Base-by-base conservation (phyloP, 495 filamentous ascomycete genomes). In the Penicillium malachiteum region DNA sequence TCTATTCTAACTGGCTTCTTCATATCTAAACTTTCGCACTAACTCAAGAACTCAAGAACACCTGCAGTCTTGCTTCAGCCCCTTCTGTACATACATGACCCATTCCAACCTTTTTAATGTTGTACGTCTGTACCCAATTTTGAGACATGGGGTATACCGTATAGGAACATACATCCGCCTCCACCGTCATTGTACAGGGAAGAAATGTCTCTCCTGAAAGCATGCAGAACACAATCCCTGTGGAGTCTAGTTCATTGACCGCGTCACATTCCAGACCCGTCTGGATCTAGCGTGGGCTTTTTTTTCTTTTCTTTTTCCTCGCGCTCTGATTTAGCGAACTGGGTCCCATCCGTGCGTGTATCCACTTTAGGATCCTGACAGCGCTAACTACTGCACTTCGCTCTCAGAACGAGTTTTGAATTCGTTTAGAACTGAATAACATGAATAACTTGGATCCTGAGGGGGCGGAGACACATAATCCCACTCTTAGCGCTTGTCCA, bases 141-240 rank as follows among this genome's bases (percentile, higher is more conserved):
- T 46, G 43, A 46, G 43, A 46, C 43, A 46, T 46, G 43, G 43
- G 43, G 43, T 46, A 46, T 26, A 32, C 31, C 21, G n/a, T 11
- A 31, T 45, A 2, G 34, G 8, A 9, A 9, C 8, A 9, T 13
- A 5, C 34, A 9, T 7, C 34, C 34, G 34, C 8, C 9, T 37
- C 43, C 7, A 14, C 18, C 42, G 42, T 44, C 42, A 44, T 30
- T 21, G 42, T 11, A 21, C 18, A n/a, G 12, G 34, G n/a, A n/a
- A n/a, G n/a, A 46, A 46, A 16, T 46, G 26, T 46, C 26, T 16
- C 43, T 46, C 43, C 43, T 46, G 43, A 46, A 46, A 46, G 11
- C 43, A 46, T 46, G 43, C 26, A 46, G 43, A 32, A 32, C 43
- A 46, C 17, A 44, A 26, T 21, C 31, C 26, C 43, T 46, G 43